Evolutionary conservation across 257 asterid species (phyloP), one percentile per base, ranked within the genome.

Genomic region (Striga asiatica): DNA sequence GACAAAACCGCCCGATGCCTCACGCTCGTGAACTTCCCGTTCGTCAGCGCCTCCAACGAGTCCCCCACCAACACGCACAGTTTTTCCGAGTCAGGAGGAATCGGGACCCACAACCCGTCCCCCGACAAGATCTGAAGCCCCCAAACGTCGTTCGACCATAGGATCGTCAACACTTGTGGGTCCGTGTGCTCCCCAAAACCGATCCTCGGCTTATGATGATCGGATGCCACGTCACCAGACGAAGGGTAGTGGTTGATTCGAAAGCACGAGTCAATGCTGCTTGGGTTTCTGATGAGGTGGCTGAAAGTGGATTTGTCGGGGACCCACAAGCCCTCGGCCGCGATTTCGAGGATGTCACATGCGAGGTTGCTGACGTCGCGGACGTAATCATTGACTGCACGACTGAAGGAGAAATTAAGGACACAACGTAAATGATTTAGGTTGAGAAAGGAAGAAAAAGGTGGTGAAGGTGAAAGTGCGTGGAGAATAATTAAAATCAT

Each of bases 171-270:
- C 14, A 87, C 76, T 55, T 87, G 96, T 50, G 96, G 96, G 54
- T 87, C 96, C 0, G 93, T 75, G 43, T 87, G 93, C 56, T 87
- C 96, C 6, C 94, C 96, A 22, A 87, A 87, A 2, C 94, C 92
- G 20, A 87, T 60, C n/a, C 88, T 62, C 10, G 31, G 18, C 32
- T 74, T 70, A n/a, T 66, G 39, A 8, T 2, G 38, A 5, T 12
- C 43, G 17, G 43, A 3, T 37, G 5, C 16, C 0, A 13, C n/a
- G n/a, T n/a, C n/a, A n/a, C n/a, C n/a, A n/a, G 84, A 65, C 20
- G 88, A 61, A 37, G 92, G 89, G 47, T 83, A 87, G 80, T 81
- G 80, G 66, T 87, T 87, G 67, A 87, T 67, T 27, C 89, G 61
- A 80, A 87, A 77, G 72, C 86, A 87, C 2, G 96, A 87, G 66